Conservation (phyloP, 345 rosid species). For the Capsella bursapastoris region DNA sequence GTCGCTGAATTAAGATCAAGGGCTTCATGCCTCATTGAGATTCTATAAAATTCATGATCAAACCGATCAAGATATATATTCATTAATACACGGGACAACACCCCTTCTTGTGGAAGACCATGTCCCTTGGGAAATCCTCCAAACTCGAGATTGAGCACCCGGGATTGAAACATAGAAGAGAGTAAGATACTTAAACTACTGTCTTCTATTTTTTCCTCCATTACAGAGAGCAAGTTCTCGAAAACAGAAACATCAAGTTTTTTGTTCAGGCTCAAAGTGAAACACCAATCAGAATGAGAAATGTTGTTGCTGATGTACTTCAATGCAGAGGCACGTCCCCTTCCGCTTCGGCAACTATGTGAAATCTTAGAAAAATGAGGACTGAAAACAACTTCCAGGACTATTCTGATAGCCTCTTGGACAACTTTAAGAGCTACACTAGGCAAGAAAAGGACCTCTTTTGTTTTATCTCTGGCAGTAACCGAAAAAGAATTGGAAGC, state of each 20-base stretch:
- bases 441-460: constrained; percentile 82
- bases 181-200: constrained; percentile 53
- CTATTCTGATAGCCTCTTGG: constrained; percentile 86
- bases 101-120: constrained; percentile 97
- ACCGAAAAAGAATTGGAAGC: constrained; percentile 56
- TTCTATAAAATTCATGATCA: constrained; percentile 72
- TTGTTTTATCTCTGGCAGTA: constrained; percentile 59
- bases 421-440: constrained; percentile 62
- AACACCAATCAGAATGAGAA: constrained; percentile 83
- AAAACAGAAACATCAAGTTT: constrained; percentile 57
- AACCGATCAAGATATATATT: constrained; percentile 79
- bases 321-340: constrained; percentile 69
- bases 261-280: constrained; percentile 60
- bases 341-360: constrained; percentile 91
- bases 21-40: constrained; percentile 84
- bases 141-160: constrained; percentile 77
- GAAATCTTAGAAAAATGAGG: constrained; percentile 86
- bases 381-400: constrained; percentile 73
- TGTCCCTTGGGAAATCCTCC: constrained; percentile 93
- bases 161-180: constrained; percentile 71
- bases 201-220: constrained; percentile 73
- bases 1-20: constrained; percentile 46
- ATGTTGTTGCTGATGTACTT: constrained; percentile 71
- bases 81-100: constrained; percentile 74
- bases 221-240: constrained; percentile 56